These are phyloP conservation scores for Limnanthes douglasii DNA, from an alignment of 345 rosid genomes.

Conservation along the genomic window DNA sequence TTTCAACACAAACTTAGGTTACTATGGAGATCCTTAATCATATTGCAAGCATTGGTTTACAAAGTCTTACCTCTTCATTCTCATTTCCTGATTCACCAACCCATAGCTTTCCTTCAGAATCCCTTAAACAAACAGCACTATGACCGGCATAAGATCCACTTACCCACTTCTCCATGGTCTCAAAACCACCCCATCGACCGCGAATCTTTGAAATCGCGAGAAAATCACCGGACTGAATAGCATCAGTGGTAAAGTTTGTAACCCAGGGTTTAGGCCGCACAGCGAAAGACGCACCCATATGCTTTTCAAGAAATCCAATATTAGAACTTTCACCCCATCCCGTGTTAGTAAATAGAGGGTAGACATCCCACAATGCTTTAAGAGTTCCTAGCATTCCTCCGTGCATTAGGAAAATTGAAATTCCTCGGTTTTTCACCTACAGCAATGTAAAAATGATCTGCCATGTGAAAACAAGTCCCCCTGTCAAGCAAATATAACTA, in stretches of 20 bases:
- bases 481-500: conserved; percentile 1
- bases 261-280: conserved; percentile 77
- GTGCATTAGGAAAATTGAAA: conserved; percentile 94
- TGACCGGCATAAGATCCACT: conserved; percentile 99
- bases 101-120: conserved; percentile 90
- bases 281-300: conserved; percentile 73
- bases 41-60: too few species aligned
- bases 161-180: conserved; percentile 98
- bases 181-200: conserved; percentile 94
- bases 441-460: neutral
- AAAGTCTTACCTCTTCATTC: conserved; percentile 63
- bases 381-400: conserved; percentile 98
- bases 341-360: conserved; percentile 86
- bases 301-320: conserved; percentile 70
- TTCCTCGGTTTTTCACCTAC: conserved; percentile 80
- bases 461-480: neutral
- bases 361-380: conserved; percentile 87
- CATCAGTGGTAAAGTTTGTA: conserved; percentile 47
- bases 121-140: conserved; percentile 75
- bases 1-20: too few species aligned
- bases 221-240: conserved; percentile 82
- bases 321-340: conserved; percentile 93
- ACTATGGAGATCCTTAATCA: too few species aligned
- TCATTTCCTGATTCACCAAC: conserved; percentile 96
- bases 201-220: conserved; percentile 85